phyloP scores from a whole-genome alignment of 768 basidiomycete genomes.

The Tylopilus subfusipes region DNA sequence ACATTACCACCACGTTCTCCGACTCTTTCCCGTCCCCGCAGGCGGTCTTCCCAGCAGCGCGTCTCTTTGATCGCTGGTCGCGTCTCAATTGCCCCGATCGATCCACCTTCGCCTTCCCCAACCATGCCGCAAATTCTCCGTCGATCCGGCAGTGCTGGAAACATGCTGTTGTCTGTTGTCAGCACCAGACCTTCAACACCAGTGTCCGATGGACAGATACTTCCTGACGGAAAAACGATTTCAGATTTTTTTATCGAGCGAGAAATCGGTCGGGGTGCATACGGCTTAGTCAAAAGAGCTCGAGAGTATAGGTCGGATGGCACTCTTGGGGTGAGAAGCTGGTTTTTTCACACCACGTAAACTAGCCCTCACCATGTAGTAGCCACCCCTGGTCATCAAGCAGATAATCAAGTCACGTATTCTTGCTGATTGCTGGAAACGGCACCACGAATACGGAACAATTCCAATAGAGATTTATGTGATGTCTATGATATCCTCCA shows the following conservation, averaged over 20 bases:
- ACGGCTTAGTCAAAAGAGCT: slow-evolving; percentile 90
- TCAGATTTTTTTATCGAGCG: slow-evolving; percentile 81
- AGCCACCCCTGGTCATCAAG: slow-evolving; percentile 93
- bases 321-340: slow-evolving; percentile 70
- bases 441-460: slow-evolving; percentile 89
- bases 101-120: slow-evolving; percentile 65
- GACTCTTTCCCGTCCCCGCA: slow-evolving; percentile 60
- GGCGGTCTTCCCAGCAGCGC: slow-evolving; percentile 80
- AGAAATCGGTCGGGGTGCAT: slow-evolving; percentile 92
- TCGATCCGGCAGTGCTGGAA: slow-evolving; percentile 61
- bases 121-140: slow-evolving; percentile 58
- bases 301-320: slow-evolving; percentile 74
- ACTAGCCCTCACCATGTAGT: slow-evolving; percentile 7
- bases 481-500: slow-evolving; percentile 85
- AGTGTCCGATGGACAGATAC: slow-evolving; percentile 26
- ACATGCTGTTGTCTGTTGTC: slow-evolving; percentile 54
- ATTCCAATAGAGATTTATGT: slow-evolving; percentile 98
- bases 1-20: slow-evolving; percentile 45
- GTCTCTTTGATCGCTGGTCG: slow-evolving; percentile 82
- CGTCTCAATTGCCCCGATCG: slow-evolving; percentile 72
- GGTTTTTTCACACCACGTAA: slow-evolving; percentile 3
- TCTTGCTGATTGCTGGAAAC: slow-evolving; percentile 99
- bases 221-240: slow-evolving; percentile 64
- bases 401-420: slow-evolving; percentile 99
- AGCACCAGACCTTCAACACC: slow-evolving; percentile 69